Percentiles rank a stretch among this genome's conserved stretches.
phyloP scores from a whole-genome alignment of 495 filamentous ascomycete species.

The Penicillium bovifimosum region DNA sequence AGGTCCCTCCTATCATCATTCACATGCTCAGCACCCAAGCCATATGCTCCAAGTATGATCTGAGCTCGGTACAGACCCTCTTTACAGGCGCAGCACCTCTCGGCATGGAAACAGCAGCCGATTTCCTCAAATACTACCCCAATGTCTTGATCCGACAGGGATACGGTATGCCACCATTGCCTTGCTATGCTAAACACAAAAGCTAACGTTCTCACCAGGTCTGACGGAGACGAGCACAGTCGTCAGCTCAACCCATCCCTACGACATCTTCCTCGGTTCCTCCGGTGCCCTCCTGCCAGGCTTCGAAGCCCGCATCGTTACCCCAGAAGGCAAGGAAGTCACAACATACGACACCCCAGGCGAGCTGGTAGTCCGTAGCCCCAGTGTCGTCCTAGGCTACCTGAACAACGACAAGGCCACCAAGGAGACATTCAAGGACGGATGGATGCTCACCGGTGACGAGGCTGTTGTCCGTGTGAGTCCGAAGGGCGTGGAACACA shows the following conservation, averaged over 20 bases:
- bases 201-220: conserved; percentile 37
- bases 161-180: conserved; percentile 53
- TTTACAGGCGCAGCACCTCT: conserved; percentile 84
- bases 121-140: conserved; percentile 61
- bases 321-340: conserved; percentile 69
- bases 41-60: conserved; percentile 62
- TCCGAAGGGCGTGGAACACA: conserved; percentile 64
- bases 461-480: conserved; percentile 65
- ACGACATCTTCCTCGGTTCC: conserved; percentile 68
- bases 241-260: conserved; percentile 55
- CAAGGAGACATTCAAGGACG: conserved; percentile 70
- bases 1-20: conserved; percentile 86
- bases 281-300: conserved; percentile 68
- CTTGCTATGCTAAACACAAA: neutral
- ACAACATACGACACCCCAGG: conserved; percentile 70
- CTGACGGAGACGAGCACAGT: conserved; percentile 80
- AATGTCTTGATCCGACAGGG: conserved; percentile 66
- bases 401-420: conserved; percentile 80
- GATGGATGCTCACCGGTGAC: conserved; percentile 84
- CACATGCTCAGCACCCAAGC: conserved; percentile 64
- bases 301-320: conserved; percentile 62
- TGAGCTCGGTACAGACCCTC: conserved; percentile 59
- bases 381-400: conserved; percentile 76
- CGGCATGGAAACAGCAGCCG: conserved; percentile 69
- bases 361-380: conserved; percentile 71